phyloP scores from a whole-genome alignment of 179 eudicot genomes.

The Amaranthus tricolor region DNA sequence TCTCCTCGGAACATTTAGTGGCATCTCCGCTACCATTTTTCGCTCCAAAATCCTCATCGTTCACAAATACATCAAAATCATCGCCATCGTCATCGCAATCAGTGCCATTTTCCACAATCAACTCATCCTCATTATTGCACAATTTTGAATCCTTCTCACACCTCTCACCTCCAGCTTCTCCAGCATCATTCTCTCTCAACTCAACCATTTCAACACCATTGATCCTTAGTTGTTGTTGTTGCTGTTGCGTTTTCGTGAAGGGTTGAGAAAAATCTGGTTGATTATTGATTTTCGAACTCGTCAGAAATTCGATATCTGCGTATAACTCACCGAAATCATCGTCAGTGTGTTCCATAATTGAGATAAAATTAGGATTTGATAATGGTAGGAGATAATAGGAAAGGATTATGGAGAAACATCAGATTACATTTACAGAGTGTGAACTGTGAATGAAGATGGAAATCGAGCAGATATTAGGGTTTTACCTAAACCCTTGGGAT shows the following conservation, averaged over 20 bases:
- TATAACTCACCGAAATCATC: constrained; percentile 73
- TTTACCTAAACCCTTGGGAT: neutral
- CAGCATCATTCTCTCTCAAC: neutral
- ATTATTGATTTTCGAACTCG: constrained; percentile 39
- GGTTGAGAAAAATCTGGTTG: constrained; percentile 3
- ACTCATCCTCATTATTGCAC: constrained; percentile 15
- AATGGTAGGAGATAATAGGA: neutral
- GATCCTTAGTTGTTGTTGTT: neutral
- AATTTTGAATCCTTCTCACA: constrained; percentile 9
- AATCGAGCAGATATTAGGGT: neutral
- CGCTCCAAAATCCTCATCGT: constrained; percentile 32
- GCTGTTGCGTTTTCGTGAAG: neutral
- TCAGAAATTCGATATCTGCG: constrained; percentile 55
- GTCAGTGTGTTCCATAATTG: constrained; percentile 37
- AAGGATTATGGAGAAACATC: neutral
- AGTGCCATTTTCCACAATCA: constrained; percentile 17
- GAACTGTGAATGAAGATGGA: neutral
- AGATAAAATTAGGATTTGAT: neutral
- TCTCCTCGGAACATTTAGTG: constrained; percentile 14
- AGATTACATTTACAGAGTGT: neutral
- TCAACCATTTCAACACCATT: neutral
- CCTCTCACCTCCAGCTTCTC: constrained; percentile 2
- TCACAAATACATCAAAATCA: constrained; percentile 53
- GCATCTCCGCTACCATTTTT: constrained; percentile 21
- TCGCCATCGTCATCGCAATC: constrained; percentile 42